These are phyloP conservation scores for Russula lepida DNA, from an alignment of 768 basidiomycete genomes.

Conservation along the genomic window DNA sequence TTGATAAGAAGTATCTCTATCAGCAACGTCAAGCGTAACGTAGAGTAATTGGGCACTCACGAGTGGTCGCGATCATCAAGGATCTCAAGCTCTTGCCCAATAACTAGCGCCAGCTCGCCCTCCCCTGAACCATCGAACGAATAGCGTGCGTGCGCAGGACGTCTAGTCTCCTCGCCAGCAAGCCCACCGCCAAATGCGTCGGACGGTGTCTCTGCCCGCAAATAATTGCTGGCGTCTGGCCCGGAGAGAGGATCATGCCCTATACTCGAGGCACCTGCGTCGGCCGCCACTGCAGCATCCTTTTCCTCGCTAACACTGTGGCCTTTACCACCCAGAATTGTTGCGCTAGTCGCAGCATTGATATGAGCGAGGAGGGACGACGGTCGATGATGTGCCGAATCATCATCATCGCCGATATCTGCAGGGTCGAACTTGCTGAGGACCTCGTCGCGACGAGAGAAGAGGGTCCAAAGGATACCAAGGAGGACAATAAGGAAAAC, in stretches of 20 bases:
- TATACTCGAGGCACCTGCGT: constrained; percentile 24
- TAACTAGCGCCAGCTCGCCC: constrained; percentile 63
- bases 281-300: constrained; percentile 41
- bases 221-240: constrained; percentile 67
- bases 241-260: constrained; percentile 49
- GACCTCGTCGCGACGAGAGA: constrained; percentile 73
- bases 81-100: constrained; percentile 66
- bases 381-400: constrained; percentile 62
- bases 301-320: constrained; percentile 40
- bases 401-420: constrained; percentile 70
- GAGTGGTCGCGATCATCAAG: constrained; percentile 74
- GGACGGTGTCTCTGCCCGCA: constrained; percentile 74
- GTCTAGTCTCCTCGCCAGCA: constrained; percentile 47
- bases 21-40: constrained; percentile 2
- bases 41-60: constrained; percentile 36
- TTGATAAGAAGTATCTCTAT: constrained; percentile 27
- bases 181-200: constrained; percentile 58
- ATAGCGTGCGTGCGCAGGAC: constrained; percentile 73
- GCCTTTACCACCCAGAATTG: constrained; percentile 55
- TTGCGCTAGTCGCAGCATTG: constrained; percentile 79
- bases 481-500: constrained; percentile 81
- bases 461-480: constrained; percentile 84
- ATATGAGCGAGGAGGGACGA: constrained; percentile 87
- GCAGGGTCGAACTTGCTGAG: constrained; percentile 50
- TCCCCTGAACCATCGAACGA: constrained; percentile 75